phyloP scores from a whole-genome alignment of 2,329 filamentous ascomycete species.

The Coniochaeta sp. region DNA sequence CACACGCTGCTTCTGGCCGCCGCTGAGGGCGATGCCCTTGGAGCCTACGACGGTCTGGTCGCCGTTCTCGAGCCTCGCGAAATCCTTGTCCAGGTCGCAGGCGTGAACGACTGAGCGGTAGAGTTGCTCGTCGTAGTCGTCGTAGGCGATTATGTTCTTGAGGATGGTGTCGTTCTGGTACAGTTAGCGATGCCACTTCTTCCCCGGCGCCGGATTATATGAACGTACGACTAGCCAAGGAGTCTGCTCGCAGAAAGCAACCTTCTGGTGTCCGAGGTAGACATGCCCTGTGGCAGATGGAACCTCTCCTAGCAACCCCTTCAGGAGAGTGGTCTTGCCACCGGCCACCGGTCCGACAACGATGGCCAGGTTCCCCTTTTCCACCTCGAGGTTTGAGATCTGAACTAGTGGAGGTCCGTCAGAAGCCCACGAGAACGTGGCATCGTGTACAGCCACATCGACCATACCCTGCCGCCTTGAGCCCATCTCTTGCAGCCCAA shows the following conservation, averaged over 20 bases:
- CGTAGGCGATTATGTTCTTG: slow-evolving; percentile 21
- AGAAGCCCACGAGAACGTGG: not conserved
- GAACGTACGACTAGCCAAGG: slow-evolving; percentile 18
- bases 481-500: not conserved
- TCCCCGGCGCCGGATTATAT: no score
- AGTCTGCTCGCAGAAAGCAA: slow-evolving; percentile 14
- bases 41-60: slow-evolving; percentile 35
- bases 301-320: slow-evolving; percentile 14
- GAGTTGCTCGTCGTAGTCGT: slow-evolving; percentile 19
- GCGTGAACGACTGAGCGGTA: slow-evolving; percentile 24
- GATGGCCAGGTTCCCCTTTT: slow-evolving; percentile 3
- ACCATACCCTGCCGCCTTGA: not conserved
- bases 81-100: slow-evolving; percentile 28
- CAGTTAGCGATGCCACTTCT: no score
- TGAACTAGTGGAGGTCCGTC: not conserved
- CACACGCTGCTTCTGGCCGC: slow-evolving; percentile 37
- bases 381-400: not conserved
- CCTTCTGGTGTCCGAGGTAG: not conserved
- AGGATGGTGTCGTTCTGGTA: slow-evolving; percentile 14
- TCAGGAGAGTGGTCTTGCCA: slow-evolving; percentile 17
- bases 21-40: slow-evolving; percentile 36
- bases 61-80: slow-evolving; percentile 23
- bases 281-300: slow-evolving; percentile 4
- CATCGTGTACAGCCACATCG: not conserved
- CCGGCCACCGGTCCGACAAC: slow-evolving; percentile 15